These are phyloP conservation scores for Emergomyces pasteurianus DNA, from an alignment of 2,329 filamentous ascomycete species.

Conservation along the genomic window DNA sequence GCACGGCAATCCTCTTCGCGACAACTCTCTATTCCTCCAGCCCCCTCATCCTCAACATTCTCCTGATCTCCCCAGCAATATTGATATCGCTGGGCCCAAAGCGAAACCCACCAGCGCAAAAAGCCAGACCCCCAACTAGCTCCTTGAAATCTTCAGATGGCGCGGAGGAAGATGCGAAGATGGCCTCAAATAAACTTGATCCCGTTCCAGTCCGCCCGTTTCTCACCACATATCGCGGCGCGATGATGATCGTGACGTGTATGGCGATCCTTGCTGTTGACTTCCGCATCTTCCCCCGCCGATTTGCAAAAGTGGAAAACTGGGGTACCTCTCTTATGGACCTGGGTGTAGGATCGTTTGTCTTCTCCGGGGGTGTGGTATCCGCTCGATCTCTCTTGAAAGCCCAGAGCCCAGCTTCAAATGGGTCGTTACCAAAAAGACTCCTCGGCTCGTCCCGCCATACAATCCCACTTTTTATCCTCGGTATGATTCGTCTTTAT, in stretches of 20 bases:
- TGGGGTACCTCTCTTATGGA: slow-evolving; percentile 99
- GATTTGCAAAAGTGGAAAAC: slow-evolving; percentile 97
- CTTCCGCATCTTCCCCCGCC: slow-evolving; percentile 80
- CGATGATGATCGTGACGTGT: slow-evolving; percentile 84
- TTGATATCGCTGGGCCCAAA: slow-evolving; percentile 43
- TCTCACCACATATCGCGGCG: slow-evolving; percentile 78
- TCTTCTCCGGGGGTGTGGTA: slow-evolving; percentile 88
- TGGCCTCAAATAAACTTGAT: slow-evolving; percentile 24
- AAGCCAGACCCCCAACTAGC: slow-evolving; percentile 23
- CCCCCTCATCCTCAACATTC: slow-evolving; percentile 59
- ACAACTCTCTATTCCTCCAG: slow-evolving; percentile 71
- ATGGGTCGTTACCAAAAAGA: slow-evolving; percentile 38
- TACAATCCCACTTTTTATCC: slow-evolving; percentile 65
- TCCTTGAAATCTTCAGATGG: slow-evolving; percentile 13
- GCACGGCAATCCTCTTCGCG: slow-evolving; percentile 68
- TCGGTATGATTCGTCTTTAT: slow-evolving; percentile 70
- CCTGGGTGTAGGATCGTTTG: slow-evolving; percentile 90
- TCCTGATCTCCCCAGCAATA: slow-evolving; percentile 61
- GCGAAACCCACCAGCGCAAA: slow-evolving; percentile 17
- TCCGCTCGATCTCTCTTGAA: slow-evolving; percentile 71
- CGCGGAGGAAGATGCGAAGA: slow-evolving; percentile 8
- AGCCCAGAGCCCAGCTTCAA: slow-evolving; percentile 42
- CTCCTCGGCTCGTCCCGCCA: slow-evolving; percentile 61
- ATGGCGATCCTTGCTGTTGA: slow-evolving; percentile 93
- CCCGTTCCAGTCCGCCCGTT: slow-evolving; percentile 76